phyloP scores from a whole-genome alignment of 306 rosid species.

The Acacia acuminata region DNA sequence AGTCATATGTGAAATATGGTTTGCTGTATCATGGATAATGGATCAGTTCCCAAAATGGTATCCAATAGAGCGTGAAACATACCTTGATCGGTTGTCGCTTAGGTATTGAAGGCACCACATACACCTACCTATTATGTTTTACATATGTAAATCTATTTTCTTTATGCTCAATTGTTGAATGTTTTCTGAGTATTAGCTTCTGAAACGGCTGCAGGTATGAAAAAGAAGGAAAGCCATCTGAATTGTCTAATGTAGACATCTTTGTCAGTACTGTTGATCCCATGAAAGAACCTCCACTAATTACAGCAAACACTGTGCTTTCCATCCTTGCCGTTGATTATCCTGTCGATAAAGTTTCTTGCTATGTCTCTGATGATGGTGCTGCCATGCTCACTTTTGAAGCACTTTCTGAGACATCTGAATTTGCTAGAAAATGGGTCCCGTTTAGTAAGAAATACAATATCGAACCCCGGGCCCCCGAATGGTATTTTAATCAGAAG shows the following conservation, averaged over 20 bases:
- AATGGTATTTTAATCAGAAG: conserved; percentile 74
- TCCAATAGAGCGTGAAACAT: conserved; percentile 78
- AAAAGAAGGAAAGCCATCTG: conserved; percentile 94
- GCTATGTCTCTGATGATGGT: conserved; percentile 93
- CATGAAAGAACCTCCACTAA: conserved; percentile 74
- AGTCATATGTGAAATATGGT: conserved; percentile 89
- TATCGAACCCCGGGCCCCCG: conserved; percentile 82
- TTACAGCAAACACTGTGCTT: conserved; percentile 80
- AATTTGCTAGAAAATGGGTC: conserved; percentile 82
- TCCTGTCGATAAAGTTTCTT: conserved; percentile 74
- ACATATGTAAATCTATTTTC: not conserved
- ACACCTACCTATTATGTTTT: not conserved
- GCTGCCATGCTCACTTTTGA: conserved; percentile 92
- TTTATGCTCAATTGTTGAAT: conserved; percentile 7
- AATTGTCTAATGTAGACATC: conserved; percentile 65
- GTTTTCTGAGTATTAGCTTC: conserved; percentile 28
- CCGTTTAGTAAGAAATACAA: conserved; percentile 66
- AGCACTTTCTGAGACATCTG: conserved; percentile 83
- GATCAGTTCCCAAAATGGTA: conserved; percentile 90
- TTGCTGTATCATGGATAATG: conserved; percentile 81
- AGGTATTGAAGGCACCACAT: conserved; percentile 47
- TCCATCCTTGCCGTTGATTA: conserved; percentile 82
- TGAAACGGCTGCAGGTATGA: conserved; percentile 73
- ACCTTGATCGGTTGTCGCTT: conserved; percentile 74
- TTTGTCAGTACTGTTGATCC: conserved; percentile 93